Evolutionary conservation across 257 asterid genomes (phyloP), one percentile per base, ranked within the genome.

Genomic region (Ajuga chamaepitys): DNA sequence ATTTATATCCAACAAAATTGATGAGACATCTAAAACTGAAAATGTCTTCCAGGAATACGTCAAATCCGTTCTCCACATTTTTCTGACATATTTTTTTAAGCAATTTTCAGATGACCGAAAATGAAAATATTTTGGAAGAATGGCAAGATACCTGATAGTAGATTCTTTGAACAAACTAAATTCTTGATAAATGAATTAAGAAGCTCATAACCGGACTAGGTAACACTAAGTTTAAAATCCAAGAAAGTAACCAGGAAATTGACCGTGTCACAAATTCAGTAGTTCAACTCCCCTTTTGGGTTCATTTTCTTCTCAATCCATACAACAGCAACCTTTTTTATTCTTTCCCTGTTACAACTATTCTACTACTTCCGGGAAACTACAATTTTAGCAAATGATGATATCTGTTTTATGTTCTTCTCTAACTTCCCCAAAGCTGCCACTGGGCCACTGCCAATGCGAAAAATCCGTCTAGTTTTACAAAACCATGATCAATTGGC

Each of bases 301-400:
- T 26, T 52, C 70, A 62, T 40, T 21, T 44, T 53, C 25, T 62
- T 61, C 58, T 41, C 34, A 70, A 41, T 65, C 18, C 26, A 62
- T 70, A 56, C 40, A 68, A 38, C 48, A 56, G 9, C 58, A 28
- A 45, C 52, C 40, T 58, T 58, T 17, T n/a, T n/a, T n/a, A n/a
- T n/a, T 47, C 4, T 21, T 17, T 34, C 41, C 32, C 50, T 16
- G 17, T 34, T 58, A 12, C 44, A 56, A 20, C 44, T 32, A 21
- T 34, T 53, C 9, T 42, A 58, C 38, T 28, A 28, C 54, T 55
- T 66, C 63, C 5, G 7, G 20, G 41, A 51, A 22, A 22, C 58
- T 47, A 14, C 34, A 42, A 26, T 9, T 0, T 40, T 17, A 9
- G 38, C 25, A 11, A 20, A 22, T 11, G 24, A 35, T 21, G 46